A percentile compares a stretch with the other conserved stretches of the same genome.
Evolutionary conservation across 768 basidiomycete species (phyloP).

Genomic region (Russula vinacea): DNA sequence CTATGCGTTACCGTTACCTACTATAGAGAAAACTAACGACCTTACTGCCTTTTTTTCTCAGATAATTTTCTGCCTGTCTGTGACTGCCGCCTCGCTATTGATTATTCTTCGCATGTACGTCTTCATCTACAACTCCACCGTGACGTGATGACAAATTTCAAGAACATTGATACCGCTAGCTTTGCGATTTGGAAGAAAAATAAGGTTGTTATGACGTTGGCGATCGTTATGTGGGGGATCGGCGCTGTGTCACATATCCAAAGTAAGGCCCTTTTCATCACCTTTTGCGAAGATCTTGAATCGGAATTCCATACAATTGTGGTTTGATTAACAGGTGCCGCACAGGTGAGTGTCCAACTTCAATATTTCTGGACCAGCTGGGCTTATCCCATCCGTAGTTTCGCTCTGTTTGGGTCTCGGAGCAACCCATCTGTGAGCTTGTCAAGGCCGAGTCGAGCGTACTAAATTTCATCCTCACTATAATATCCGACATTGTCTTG

Average conservation of each 20-base stretch:
- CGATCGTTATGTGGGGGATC: not conserved
- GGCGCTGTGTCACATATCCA: not conserved
- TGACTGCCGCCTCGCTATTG: not conserved
- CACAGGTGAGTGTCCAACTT: not conserved
- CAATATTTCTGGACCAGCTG: not conserved
- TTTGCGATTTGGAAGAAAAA: conserved; percentile 10
- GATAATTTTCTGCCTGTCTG: not conserved
- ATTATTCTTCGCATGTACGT: conserved; percentile 13
- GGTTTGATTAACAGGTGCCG: not conserved
- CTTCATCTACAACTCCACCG: too few species aligned
- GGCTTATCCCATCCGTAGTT: not conserved
- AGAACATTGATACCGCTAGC: not conserved
- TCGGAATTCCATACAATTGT: not conserved
- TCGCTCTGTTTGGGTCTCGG: not conserved
- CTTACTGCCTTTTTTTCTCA: not conserved
- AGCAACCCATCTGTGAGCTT: not conserved
- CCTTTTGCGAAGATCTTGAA: not conserved
- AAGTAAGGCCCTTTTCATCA: not conserved
- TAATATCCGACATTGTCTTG: conserved; percentile 1
- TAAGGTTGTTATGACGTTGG: not conserved
- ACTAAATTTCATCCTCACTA: not conserved
- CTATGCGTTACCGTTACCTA: not conserved
- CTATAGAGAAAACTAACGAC: not conserved
- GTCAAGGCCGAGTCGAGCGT: too few species aligned
- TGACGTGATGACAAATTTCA: not conserved